Base-by-base conservation (phyloP, 768 basidiomycete species). In the Kwoniella pini region DNA sequence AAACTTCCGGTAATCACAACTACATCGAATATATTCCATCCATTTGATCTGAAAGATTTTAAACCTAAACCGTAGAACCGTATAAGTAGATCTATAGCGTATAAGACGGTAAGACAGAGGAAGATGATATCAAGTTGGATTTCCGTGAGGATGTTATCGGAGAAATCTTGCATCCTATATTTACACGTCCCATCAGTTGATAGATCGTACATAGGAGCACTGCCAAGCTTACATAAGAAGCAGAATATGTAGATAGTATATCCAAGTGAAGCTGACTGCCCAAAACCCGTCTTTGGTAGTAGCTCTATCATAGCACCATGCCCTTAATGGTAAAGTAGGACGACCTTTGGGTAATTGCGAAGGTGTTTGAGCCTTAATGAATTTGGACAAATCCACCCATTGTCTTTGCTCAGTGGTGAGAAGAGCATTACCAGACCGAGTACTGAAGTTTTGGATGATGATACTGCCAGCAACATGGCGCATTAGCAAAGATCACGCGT, bases 21-120 rank as follows among this genome's bases (percentile, higher is more conserved):
- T 42, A 93, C 79, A 67, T 97, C 94, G 77, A 94, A 97, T 0
- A 92, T 69, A 73, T 95, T 96, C 94, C 95, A 97, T 5, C 93
- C 91, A 67, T 93, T 91, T 28, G 86, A 85, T n/a, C 83, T 83
- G 82, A 90, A 96, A 74, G 88, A 89, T 15, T 77, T 77, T 86
- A 87, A 88, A 1, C 94, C 93, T 2, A 97, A 83, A 1, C 95
- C 95, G 68, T 83, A 86, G 44, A 88, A 81, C n/a, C 92, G 86
- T 24, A 95, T 83, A 24, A 80, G 58, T 31, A 91, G 86, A 75
- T 98, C 94, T 58, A 89, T 60, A 31, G 86, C 80, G 69, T 93
- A 96, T 24, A 90, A 74, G 50, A 84, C 77, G 50, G 88, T 87
- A 39, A 95, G 79, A 21, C 80, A 80, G 9, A 97, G 82, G 77